These are phyloP conservation scores for Backusella psychrophila DNA, from an alignment of 192 early-diverging fungal species.

Conservation along the genomic window DNA sequence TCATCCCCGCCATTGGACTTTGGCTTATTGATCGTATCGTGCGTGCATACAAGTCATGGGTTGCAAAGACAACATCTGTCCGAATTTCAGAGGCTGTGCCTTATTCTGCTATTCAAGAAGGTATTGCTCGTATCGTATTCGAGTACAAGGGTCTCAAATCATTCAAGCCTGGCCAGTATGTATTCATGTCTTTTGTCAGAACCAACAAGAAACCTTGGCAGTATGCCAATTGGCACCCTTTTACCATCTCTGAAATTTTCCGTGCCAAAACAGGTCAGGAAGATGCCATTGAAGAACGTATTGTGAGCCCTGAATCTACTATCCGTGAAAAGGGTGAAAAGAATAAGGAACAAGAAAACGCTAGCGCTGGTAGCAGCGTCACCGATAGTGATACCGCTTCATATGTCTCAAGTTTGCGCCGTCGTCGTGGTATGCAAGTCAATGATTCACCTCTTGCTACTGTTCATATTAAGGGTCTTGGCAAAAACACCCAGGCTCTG, in stretches of 20 bases:
- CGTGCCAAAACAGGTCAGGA: neutral
- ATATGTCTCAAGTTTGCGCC: conserved; percentile 3
- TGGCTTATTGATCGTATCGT: conserved; percentile 34
- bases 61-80: neutral
- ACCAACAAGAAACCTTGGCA: conserved; percentile 12
- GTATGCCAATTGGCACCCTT: conserved; percentile 33
- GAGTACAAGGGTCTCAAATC: neutral
- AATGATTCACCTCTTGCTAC: conserved; percentile 17
- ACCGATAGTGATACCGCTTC: conserved; percentile 3
- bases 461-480: conserved; percentile 39
- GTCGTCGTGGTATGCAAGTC: neutral
- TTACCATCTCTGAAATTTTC: conserved; percentile 34
- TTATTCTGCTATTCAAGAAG: conserved; percentile 17
- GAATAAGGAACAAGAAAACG: neutral
- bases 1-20: conserved; percentile 20
- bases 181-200: conserved; percentile 36
- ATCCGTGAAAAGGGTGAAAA: neutral
- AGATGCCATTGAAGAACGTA: neutral
- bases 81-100: neutral
- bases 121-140: conserved; percentile 26
- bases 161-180: conserved; percentile 44
- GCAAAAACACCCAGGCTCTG: conserved; percentile 28
- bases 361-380: neutral
- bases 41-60: conserved; percentile 32
- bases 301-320: neutral